Evolutionary conservation across 176 grass and related monocot species (phyloP).

Genomic region (Aegilops umbellulata): DNA sequence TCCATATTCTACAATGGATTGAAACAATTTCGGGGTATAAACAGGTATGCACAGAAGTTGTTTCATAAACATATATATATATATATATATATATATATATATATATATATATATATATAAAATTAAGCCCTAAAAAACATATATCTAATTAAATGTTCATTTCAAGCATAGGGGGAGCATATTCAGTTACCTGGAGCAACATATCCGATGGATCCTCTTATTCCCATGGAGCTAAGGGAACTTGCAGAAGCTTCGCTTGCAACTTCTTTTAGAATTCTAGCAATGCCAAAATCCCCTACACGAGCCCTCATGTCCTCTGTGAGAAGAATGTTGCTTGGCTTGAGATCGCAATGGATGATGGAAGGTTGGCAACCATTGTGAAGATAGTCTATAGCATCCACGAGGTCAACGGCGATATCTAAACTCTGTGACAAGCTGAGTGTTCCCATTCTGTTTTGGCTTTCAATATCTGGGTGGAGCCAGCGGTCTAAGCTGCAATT

Average conservation of each 20-base stretch:
- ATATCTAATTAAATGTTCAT: no score
- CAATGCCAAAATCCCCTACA: constrained; percentile 48
- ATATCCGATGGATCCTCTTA: constrained; percentile 52
- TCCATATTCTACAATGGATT: not conserved
- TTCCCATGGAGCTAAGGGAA: constrained; percentile 22
- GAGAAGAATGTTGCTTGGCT: constrained; percentile 65
- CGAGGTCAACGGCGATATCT: not conserved
- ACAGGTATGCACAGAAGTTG: not conserved
- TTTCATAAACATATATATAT: not conserved
- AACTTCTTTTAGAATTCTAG: constrained; percentile 31
- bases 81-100: no score
- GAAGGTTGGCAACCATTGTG: constrained; percentile 20
- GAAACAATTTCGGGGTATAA: not conserved
- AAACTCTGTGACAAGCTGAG: constrained; percentile 27
- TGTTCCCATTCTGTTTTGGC: not conserved
- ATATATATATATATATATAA: no score
- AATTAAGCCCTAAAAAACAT: no score
- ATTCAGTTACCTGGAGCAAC: constrained; percentile 42
- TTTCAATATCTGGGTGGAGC: constrained; percentile 18
- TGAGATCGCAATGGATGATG: constrained; percentile 57
- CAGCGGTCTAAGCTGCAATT: constrained; percentile 33
- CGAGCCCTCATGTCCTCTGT: constrained; percentile 36
- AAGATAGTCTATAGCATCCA: constrained; percentile 34
- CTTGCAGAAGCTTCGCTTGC: not conserved
- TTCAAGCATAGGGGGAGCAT: not conserved